A percentile compares a stretch with the other conserved stretches of the same genome.
phyloP scores from a whole-genome alignment of 2,329 filamentous ascomycete species.

The Xylaria digitata region DNA sequence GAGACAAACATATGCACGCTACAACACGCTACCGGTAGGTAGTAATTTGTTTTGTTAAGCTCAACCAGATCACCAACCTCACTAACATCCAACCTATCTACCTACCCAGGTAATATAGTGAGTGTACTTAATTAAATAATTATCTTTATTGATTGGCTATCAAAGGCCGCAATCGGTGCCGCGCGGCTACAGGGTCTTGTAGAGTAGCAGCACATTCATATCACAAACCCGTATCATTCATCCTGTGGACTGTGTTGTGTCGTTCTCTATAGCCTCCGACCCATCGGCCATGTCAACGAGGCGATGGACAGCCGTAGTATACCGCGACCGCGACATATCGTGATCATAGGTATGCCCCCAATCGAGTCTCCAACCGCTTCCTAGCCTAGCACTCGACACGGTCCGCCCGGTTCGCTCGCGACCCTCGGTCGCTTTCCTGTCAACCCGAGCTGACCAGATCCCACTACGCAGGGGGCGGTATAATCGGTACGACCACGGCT shows the following conservation, averaged over 20 bases:
- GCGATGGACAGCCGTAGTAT: conserved; percentile 48
- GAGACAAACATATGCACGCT: too few species aligned
- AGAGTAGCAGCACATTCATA: conserved; percentile 7
- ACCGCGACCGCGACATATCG: conserved; percentile 50
- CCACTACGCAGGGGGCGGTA: conserved; percentile 76
- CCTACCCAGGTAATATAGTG: too few species aligned
- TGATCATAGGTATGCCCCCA: conserved; percentile 48
- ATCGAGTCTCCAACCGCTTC: conserved; percentile 13
- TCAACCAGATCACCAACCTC: too few species aligned
- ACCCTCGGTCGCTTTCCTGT: conserved; percentile 1
- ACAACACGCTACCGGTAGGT: too few species aligned
- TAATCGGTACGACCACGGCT: conserved; percentile 90
- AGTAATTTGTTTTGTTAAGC: too few species aligned
- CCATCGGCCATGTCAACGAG: conserved; percentile 46
- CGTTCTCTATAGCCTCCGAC: conserved; percentile 10
- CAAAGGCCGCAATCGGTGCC: neutral
- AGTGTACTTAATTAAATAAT: neutral
- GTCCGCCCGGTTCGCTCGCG: conserved; percentile 12
- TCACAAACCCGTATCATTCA: neutral
- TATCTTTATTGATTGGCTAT: conserved; percentile 21
- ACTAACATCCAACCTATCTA: too few species aligned
- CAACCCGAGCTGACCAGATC: conserved; percentile 31
- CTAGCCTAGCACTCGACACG: conserved; percentile 7
- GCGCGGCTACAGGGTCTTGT: neutral
- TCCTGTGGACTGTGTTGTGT: conserved; percentile 1